Evolutionary conservation across 805 yeast genomes (phyloP), one percentile per base, ranked within the genome.

Genomic region (Tetrapisispora taiwanensis): DNA sequence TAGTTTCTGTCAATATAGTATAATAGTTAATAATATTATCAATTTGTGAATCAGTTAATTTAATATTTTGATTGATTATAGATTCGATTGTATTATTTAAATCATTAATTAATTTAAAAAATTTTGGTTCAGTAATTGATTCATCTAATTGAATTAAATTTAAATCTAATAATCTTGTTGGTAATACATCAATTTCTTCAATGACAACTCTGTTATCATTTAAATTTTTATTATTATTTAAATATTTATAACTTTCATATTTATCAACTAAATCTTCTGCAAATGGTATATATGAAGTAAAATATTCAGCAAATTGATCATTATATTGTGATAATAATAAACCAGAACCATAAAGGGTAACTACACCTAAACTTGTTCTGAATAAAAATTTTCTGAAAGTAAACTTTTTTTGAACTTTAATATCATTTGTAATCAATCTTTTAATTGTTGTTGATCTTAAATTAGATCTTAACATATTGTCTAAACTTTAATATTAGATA

Each of bases 251-350:
- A 9, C 34, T 30, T 27, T 42, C 84, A 42, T 73, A 66, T 8
- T 59, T 53, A 43, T 76, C 75, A 27, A 81, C 71, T 27, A 74
- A 63, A 19, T 63, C 62, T 52, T 78, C 83, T 32, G 79, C 84
- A 41, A 73, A 69, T 17, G 92, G 92, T 37, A 81, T 74, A 46
- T 73, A 74, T 50, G 79, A 79, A 19, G 78, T 69, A 60, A 79
- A 81, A 38, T 69, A 50, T 51, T 81, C 85, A 51, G 76, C 79
- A 58, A 80, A 72, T 15, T 74, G 68, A 51, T 79, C 83, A 55
- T 71, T 71, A 48, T 74, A 65, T 27, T 77, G 65, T 13, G 87
- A 69, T 45, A 72, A 63, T 42, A 73, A 75, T n/a, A 78, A 73
- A 43, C 84, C 86, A 30, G 72, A 78, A 30, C 75, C 78, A 51